These are phyloP conservation scores for Coniferiporia sulphurascens DNA, from an alignment of 1,284 basidiomycete species.

Conservation along the genomic window DNA sequence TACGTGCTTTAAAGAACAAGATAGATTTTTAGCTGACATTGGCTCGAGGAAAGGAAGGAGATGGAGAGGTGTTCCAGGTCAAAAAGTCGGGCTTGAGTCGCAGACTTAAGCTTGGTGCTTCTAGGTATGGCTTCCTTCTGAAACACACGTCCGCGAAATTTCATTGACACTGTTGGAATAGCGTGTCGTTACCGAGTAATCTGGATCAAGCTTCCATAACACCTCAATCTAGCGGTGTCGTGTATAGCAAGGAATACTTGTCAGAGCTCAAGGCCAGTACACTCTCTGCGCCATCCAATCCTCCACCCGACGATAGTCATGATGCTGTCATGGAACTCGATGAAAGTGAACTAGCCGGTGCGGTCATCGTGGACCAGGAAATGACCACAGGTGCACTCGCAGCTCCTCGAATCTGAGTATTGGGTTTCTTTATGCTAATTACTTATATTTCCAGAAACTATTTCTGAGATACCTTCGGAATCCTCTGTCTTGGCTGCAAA, in stretches of 20 bases:
- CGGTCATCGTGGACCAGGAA: constrained; percentile 22
- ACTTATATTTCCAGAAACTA: constrained; percentile 24
- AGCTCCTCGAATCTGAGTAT: neutral
- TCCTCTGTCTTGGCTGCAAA: constrained; percentile 76
- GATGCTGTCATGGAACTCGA: constrained; percentile 54
- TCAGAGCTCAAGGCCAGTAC: constrained; percentile 82
- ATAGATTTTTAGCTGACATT: constrained; percentile 21
- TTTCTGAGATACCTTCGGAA: constrained; percentile 65
- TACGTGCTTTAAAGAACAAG: constrained; percentile 33
- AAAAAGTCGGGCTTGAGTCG: constrained; percentile 73
- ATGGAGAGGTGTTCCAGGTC: constrained; percentile 62
- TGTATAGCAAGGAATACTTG: constrained; percentile 76
- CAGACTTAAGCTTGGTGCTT: constrained; percentile 53
- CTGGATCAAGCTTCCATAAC: constrained; percentile 52
- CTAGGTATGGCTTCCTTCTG: constrained; percentile 27
- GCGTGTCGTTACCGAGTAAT: constrained; percentile 34
- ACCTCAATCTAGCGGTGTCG: constrained; percentile 42
- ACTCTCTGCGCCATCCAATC: constrained; percentile 50
- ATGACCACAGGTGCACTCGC: constrained; percentile 1
- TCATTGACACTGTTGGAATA: constrained; percentile 7
- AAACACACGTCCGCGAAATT: constrained; percentile 3
- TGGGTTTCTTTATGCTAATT: constrained; percentile 8
- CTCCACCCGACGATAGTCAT: constrained; percentile 31
- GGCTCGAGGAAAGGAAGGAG: constrained; percentile 41
- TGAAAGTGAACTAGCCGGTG: constrained; percentile 37